A percentile compares a stretch with the other conserved stretches of the same genome.
phyloP scores from a whole-genome alignment of 805 yeast genomes.

The Kodamaea hsintzibuensis region DNA sequence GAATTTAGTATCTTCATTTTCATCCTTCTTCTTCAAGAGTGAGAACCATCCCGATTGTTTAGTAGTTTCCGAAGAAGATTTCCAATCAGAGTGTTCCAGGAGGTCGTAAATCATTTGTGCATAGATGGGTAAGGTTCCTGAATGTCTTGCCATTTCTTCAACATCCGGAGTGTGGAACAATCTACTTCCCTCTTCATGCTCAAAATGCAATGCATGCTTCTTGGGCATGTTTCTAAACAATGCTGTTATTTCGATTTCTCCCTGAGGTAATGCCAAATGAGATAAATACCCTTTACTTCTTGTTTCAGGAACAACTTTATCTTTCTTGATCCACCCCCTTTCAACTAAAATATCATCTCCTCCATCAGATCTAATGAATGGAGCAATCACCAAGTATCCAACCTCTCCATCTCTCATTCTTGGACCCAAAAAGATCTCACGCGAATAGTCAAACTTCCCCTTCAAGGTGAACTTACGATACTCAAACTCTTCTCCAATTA shows the following conservation, averaged over 20 bases:
- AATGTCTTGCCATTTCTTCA: slow-evolving; percentile 70
- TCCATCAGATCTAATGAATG: slow-evolving; percentile 72
- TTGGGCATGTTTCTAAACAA: slow-evolving; percentile 68
- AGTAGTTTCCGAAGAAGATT: slow-evolving; percentile 14
- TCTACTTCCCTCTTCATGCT: slow-evolving; percentile 63
- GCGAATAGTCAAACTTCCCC: slow-evolving; percentile 79
- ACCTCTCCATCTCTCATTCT: slow-evolving; percentile 62
- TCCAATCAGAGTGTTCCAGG: slow-evolving; percentile 61
- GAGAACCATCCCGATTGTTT: slow-evolving; percentile 13
- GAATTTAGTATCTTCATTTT: slow-evolving; percentile 18
- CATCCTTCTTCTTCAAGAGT: slow-evolving; percentile 7
- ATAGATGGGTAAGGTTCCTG: slow-evolving; percentile 71
- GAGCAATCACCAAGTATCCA: slow-evolving; percentile 82
- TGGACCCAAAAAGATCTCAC: slow-evolving; percentile 93
- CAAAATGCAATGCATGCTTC: slow-evolving; percentile 65
- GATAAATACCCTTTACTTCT: slow-evolving; percentile 52
- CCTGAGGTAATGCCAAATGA: slow-evolving; percentile 72
- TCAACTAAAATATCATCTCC: slow-evolving; percentile 79
- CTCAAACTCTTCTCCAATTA: slow-evolving; percentile 66
- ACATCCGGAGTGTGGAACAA: slow-evolving; percentile 81
- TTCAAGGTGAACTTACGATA: slow-evolving; percentile 74
- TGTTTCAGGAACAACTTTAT: slow-evolving; percentile 54
- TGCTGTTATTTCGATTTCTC: slow-evolving; percentile 71
- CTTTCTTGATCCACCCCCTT: slow-evolving; percentile 89
- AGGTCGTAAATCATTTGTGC: slow-evolving; percentile 71